phyloP scores from a whole-genome alignment of 768 basidiomycete species.

The Podaxis pistillaris region DNA sequence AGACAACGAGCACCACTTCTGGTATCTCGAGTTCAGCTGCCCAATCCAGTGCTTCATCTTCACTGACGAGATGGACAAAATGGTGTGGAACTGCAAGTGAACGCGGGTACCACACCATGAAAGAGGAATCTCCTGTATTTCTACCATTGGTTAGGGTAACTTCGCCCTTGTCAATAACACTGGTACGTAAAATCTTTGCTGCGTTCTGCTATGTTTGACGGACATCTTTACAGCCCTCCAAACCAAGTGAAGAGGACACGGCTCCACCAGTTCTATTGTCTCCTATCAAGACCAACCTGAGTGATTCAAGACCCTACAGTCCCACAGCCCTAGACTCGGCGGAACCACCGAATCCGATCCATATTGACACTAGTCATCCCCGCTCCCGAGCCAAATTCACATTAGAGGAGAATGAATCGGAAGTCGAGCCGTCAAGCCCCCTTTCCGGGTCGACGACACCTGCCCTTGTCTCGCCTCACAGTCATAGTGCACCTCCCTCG shows the following conservation, averaged over 20 bases:
- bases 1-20: background rate
- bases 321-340: background rate
- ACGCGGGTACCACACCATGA: background rate
- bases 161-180: conserved; percentile 7
- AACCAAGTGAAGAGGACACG: background rate
- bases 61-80: conserved; percentile 5
- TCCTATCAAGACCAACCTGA: background rate
- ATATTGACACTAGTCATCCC: background rate
- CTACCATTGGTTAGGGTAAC: conserved; percentile 11
- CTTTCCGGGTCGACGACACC: conserved; percentile 1
- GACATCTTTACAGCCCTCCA: background rate
- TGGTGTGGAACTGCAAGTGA: conserved; percentile 7
- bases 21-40: background rate
- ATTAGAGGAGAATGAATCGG: conserved; percentile 10
- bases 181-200: conserved; percentile 1
- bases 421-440: conserved; percentile 4
- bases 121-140: background rate
- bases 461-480: background rate
- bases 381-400: conserved; percentile 8
- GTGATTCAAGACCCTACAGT: background rate
- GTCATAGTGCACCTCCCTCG: conserved; percentile 7
- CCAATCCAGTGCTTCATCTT: background rate
- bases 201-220: background rate
- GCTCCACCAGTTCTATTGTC: background rate
- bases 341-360: conserved; percentile 2